These are phyloP conservation scores for Lojkania enalia DNA, from an alignment of 2,329 filamentous ascomycete species.

Conservation along the genomic window DNA sequence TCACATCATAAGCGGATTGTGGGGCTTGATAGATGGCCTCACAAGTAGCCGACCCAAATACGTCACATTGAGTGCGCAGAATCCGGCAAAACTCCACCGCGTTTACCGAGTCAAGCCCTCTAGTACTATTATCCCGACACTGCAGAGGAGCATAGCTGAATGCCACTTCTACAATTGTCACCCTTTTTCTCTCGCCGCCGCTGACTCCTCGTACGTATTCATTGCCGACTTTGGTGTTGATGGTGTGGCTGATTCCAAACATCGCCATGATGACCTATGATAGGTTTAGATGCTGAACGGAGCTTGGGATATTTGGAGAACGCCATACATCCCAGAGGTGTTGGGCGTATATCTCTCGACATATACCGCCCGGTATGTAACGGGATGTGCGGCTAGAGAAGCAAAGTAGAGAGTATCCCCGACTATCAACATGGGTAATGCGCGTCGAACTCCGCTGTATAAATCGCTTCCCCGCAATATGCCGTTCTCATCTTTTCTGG, in stretches of 20 bases:
- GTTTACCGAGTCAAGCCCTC: slow-evolving; percentile 70
- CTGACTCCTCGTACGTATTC: slow-evolving; percentile 72
- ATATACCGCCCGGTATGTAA: slow-evolving; percentile 60
- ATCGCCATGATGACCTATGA: slow-evolving; percentile 72
- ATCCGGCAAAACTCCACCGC: slow-evolving; percentile 70
- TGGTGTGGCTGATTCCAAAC: slow-evolving; percentile 69
- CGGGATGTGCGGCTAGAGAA: slow-evolving; percentile 49
- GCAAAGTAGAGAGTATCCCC: slow-evolving; percentile 79
- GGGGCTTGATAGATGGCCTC: slow-evolving; percentile 63
- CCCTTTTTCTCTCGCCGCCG: slow-evolving; percentile 71
- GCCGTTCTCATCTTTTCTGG: neutral
- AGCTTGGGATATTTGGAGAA: slow-evolving; percentile 36
- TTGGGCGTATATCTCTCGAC: slow-evolving; percentile 57
- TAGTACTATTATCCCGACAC: slow-evolving; percentile 74
- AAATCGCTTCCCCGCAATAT: slow-evolving; percentile 42
- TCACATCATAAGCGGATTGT: slow-evolving; percentile 25
- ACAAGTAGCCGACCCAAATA: slow-evolving; percentile 62
- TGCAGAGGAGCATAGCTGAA: slow-evolving; percentile 61
- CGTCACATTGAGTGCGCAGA: slow-evolving; percentile 63
- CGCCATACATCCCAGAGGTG: too few species aligned
- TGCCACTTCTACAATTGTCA: slow-evolving; percentile 73
- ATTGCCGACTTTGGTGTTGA: slow-evolving; percentile 70
- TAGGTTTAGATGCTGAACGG: too few species aligned
- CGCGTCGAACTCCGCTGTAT: slow-evolving; percentile 79
- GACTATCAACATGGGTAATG: slow-evolving; percentile 75